These are phyloP conservation scores for Globisporangium spinosum DNA, from an alignment of 352 stramenopile genomes.

Conservation along the genomic window DNA sequence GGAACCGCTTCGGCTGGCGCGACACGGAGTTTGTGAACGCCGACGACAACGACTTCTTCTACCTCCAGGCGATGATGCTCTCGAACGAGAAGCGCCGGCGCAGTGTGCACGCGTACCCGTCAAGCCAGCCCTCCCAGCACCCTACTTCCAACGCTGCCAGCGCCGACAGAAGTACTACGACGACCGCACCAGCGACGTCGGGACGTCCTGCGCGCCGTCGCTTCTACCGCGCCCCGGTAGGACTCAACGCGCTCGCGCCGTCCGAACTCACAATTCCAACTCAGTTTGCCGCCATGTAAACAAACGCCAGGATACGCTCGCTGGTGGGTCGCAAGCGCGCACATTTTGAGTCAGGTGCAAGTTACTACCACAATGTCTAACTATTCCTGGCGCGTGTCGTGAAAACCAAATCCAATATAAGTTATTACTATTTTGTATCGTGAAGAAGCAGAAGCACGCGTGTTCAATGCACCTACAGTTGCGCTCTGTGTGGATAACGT, in stretches of 20 bases:
- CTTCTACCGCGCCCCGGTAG: constrained; percentile 47
- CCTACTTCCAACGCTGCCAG: background rate
- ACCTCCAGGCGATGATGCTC: constrained; percentile 35
- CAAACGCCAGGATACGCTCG: background rate
- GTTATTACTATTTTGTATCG: constrained; percentile 11
- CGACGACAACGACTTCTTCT: constrained; percentile 29
- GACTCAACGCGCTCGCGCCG: constrained; percentile 24
- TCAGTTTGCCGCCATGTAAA: background rate
- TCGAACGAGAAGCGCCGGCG: constrained; percentile 26
- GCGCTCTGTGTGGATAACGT: background rate
- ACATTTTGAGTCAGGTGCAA: background rate
- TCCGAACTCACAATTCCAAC: background rate
- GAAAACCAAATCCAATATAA: constrained; percentile 12
- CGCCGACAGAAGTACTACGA: constrained; percentile 4
- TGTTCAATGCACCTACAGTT: background rate
- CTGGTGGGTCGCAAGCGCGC: background rate
- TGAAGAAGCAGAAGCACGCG: constrained; percentile 20
- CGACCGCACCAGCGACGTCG: constrained; percentile 19
- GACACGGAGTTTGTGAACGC: constrained; percentile 45
- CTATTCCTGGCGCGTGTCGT: background rate
- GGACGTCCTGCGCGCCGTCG: constrained; percentile 35
- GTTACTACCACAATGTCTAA: background rate
- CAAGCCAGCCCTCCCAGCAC: constrained; percentile 3
- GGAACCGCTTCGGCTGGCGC: constrained; percentile 70
- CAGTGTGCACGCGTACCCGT: constrained; percentile 22